Base-by-base conservation (phyloP, 176 grass and related monocot genomes). In the Oryza australiensis region DNA sequence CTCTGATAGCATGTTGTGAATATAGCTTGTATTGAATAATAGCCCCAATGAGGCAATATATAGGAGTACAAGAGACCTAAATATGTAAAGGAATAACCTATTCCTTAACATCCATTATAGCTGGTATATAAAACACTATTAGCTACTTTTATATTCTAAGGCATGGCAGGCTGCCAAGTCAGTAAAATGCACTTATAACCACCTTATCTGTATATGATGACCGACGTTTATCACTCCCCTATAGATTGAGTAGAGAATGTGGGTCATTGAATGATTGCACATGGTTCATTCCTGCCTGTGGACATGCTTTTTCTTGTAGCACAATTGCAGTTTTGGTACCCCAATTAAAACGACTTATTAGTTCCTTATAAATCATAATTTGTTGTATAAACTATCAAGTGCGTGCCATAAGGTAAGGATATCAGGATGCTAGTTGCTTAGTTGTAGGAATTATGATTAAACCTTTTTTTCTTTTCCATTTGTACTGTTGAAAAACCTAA, bases 311-410 rank as follows among this genome's bases (percentile, higher is more conserved):
- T 72, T 72, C 7, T 51, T 16, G 48, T 51, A 18, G 29, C 27
- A 37, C 3, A 57, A 46, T 72, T 40, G 27, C 51, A 67, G 33
- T 42, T 59, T 20, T 75, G 51, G 12, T 76, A 42, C 42, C 72
- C 15, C 70, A 84, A 71, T 28, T 8, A 23, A 75, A 81, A 71
- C 14, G 63, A 32, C 43, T 72, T 68, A 11, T 53, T 48, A 45
- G 1, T 46, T 74, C 49, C 51, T 76, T 76, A 62, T 71, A 38
- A 78, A 77, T 9, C 34, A 35, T 42, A 64, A 53, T 53, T 41
- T 81, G 23, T 32, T 66, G 59, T 24, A 43, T 18, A 88, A 63
- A 73, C 18, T 74, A 26, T 34, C 30, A 41, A 78, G 23, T 43
- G 26, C 29, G 29, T 8, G 28, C 3, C 22, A 66, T 33, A 67